A percentile compares a stretch with the other conserved stretches of the same genome.
These are phyloP conservation scores for Ambrosiella cleistominuta DNA, from an alignment of 2,329 filamentous ascomycete species.

Conservation along the genomic window DNA sequence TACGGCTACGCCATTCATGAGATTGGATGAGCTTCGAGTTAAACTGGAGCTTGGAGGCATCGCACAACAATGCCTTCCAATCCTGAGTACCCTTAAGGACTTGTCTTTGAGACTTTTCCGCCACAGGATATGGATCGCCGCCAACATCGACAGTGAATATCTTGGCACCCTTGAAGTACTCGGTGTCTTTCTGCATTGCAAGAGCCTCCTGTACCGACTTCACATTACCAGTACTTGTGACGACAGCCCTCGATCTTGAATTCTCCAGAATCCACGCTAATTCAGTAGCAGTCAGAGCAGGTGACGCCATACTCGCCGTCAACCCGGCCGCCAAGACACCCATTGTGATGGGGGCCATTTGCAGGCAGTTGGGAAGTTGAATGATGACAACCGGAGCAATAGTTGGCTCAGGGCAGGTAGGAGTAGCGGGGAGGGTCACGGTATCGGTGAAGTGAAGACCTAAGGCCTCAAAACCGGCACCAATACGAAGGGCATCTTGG, in stretches of 20 bases:
- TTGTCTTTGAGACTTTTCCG: not conserved
- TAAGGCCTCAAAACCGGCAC: conserved; percentile 21
- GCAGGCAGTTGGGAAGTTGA: conserved; percentile 26
- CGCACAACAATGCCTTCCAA: conserved; percentile 41
- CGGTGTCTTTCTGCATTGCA: conserved; percentile 19
- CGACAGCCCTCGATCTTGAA: conserved; percentile 22
- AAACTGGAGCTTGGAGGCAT: conserved; percentile 8
- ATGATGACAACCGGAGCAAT: conserved; percentile 26
- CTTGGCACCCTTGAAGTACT: conserved; percentile 30
- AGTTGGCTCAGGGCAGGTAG: conserved; percentile 23
- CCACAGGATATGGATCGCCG: conserved; percentile 20
- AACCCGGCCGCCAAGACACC: conserved; percentile 24
- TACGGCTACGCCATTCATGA: conserved; percentile 32
- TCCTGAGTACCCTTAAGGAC: conserved; percentile 21
- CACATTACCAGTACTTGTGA: conserved; percentile 21
- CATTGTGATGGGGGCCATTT: conserved; percentile 22
- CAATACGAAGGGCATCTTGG: conserved; percentile 22
- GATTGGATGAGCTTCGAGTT: not conserved
- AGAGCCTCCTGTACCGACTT: conserved; percentile 21
- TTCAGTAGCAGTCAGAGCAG: conserved; percentile 24
- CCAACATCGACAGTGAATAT: conserved; percentile 35
- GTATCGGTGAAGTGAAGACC: conserved; percentile 21
- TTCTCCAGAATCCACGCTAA: conserved; percentile 26
- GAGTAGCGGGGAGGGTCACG: conserved; percentile 22
- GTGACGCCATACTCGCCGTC: conserved; percentile 24